phyloP scores from a whole-genome alignment of 108 stramenopile species.

The Cylindrotheca fusiformis region DNA sequence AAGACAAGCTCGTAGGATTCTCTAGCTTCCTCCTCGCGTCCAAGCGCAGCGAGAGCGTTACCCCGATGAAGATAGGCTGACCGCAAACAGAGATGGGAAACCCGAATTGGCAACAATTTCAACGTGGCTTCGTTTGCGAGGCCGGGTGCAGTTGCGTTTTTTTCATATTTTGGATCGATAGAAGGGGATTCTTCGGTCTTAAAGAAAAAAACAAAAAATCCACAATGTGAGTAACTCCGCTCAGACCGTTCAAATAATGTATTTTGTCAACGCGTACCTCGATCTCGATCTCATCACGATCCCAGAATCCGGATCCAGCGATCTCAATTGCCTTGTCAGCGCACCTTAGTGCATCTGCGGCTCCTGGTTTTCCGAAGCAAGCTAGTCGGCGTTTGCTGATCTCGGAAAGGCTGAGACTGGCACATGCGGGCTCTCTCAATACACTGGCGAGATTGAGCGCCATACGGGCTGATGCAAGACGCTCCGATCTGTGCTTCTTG shows the following conservation, averaged over 20 bases:
- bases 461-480: slow-evolving; percentile 68
- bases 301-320: slow-evolving; percentile 84
- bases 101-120: slow-evolving; percentile 76
- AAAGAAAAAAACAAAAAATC: slow-evolving; percentile 4
- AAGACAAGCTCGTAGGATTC: slow-evolving; percentile 66
- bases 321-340: slow-evolving; percentile 87
- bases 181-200: slow-evolving; percentile 71
- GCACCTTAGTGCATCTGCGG: slow-evolving; percentile 78
- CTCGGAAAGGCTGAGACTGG: slow-evolving; percentile 81
- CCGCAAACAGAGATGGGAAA: slow-evolving; percentile 78
- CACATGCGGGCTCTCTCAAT: slow-evolving; percentile 84
- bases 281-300: slow-evolving; percentile 78
- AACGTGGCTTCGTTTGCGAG: slow-evolving; percentile 61
- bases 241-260: too few species aligned
- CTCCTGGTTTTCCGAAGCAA: slow-evolving; percentile 69
- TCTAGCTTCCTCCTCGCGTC: slow-evolving; percentile 76
- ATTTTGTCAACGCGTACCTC: slow-evolving; percentile 63
- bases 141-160: slow-evolving; percentile 84
- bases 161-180: slow-evolving; percentile 76
- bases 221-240: neutral
- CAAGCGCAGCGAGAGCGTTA: slow-evolving; percentile 82
- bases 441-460: slow-evolving; percentile 72
- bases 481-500: slow-evolving; percentile 52
- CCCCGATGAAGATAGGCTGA: slow-evolving; percentile 84
- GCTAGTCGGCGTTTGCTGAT: slow-evolving; percentile 83